Percentiles rank a stretch among this genome's conserved stretches.
Conservation (phyloP, 768 basidiomycete species). For the Tylopilus sp. region DNA sequence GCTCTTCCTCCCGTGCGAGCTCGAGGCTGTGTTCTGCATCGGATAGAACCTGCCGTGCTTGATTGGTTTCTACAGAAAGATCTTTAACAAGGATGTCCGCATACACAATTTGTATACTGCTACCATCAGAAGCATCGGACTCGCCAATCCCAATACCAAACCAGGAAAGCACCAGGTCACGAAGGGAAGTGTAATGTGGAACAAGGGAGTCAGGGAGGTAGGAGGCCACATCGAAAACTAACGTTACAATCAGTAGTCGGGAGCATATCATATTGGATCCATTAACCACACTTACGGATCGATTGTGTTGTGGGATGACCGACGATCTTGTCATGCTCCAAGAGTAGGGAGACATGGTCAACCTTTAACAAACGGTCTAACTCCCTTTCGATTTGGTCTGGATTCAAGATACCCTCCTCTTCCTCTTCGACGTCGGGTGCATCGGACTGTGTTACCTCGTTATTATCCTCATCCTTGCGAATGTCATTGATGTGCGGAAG, state of each 20-base stretch:
- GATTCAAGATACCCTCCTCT: constrained; percentile 57
- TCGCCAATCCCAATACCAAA: constrained; percentile 55
- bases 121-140: constrained; percentile 43
- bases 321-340: constrained; percentile 74
- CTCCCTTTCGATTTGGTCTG: constrained; percentile 53
- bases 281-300: constrained; percentile 47
- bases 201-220: constrained; percentile 84
- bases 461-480: constrained; percentile 44
- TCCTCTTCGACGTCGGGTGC: constrained; percentile 35
- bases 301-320: constrained; percentile 45
- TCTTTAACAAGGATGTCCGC: constrained; percentile 1
- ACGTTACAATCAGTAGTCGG: not conserved
- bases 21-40: constrained; percentile 63
- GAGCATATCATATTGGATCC: not conserved
- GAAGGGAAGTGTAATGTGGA: constrained; percentile 68
- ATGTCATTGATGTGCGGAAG: constrained; percentile 72
- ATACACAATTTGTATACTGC: not conserved
- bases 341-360: constrained; percentile 71
- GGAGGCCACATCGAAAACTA: constrained; percentile 76
- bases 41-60: constrained; percentile 57
- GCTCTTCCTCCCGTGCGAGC: constrained; percentile 47
- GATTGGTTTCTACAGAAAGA: constrained; percentile 47
- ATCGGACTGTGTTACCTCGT: constrained; percentile 28
- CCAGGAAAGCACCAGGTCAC: constrained; percentile 57
- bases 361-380: constrained; percentile 54